Base-by-base conservation (phyloP, 306 rosid species). In the Vigna nakashimae region DNA sequence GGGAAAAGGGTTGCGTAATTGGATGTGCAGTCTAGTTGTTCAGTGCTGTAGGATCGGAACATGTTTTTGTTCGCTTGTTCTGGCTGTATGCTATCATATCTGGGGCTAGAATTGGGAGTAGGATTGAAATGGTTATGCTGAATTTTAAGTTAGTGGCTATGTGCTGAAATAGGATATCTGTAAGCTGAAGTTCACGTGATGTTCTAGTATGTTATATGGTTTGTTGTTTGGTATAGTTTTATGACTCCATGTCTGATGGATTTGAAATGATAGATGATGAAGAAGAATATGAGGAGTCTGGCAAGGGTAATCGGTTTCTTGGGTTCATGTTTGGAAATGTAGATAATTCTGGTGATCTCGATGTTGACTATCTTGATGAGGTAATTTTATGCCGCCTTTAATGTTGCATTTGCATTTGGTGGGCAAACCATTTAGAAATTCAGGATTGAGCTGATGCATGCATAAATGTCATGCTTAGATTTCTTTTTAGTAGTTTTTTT, bases 301-400 rank as follows among this genome's bases (percentile, higher is more conserved):
- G 86, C 74, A 86, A 88, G 55, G 92, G 92, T 71, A 88, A 88
- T 77, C 91, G 97, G 48, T 86, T 92, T 43, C 84, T 94, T 55
- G 98, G 97, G 46, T 92, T 94, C 86, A 94, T 94, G 97, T 94
- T 92, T 75, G 98, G 98, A 48, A 94, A 94, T 84, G 97, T 94
- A 34, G 96, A 94, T 75, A 93, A 94, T 73, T 94, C 97, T 30
- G 98, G 97, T 32, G 95, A 89, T 83, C 97, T 94, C 48, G 97
- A 94, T 78, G 98, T 81, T 16, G 97, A 94, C 84, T 94, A 92
- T 86, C 97, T 94, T 85, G 98, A 94, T 26, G 95, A 94, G 97
- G 98, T 94, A 85, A 73, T 36, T 59, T 74, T 75, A 6, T 53
- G 79, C 38, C 7, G 80, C 71, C 49, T 69, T 77, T 64, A 64